Conservation (phyloP, 352 stramenopile genomes). For the Phytophthora cryptogea region DNA sequence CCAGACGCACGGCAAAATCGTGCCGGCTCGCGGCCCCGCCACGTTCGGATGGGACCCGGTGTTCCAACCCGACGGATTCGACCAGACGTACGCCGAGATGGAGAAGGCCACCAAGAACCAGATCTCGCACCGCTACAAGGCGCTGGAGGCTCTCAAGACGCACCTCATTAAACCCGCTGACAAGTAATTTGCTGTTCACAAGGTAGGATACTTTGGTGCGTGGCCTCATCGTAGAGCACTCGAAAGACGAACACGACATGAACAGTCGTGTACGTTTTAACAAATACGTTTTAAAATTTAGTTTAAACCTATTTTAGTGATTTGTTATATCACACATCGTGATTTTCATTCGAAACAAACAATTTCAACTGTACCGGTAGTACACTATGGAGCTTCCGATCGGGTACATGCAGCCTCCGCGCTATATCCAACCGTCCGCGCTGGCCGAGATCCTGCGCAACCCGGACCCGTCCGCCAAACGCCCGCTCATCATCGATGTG, state of each 20-base stretch:
- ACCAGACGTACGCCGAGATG: slow-evolving; percentile 91
- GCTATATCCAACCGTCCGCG: slow-evolving; percentile 54
- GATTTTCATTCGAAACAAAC: neutral
- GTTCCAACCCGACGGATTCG: slow-evolving; percentile 87
- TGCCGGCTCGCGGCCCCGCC: slow-evolving; percentile 84
- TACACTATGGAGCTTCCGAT: slow-evolving; percentile 28
- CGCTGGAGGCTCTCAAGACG: slow-evolving; percentile 65
- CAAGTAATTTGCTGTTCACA: slow-evolving; percentile 24
- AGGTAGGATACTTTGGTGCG: neutral
- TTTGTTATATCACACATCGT: slow-evolving; percentile 8
- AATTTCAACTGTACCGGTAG: no score
- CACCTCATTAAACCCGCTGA: slow-evolving; percentile 37
- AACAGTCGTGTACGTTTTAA: slow-evolving; percentile 5
- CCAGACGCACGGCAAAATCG: slow-evolving; percentile 92
- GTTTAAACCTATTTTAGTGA: neutral
- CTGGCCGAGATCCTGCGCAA: slow-evolving; percentile 62
- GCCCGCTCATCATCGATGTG: slow-evolving; percentile 74
- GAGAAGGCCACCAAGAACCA: slow-evolving; percentile 90
- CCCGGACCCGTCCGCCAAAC: slow-evolving; percentile 25
- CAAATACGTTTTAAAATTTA: neutral
- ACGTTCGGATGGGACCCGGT: slow-evolving; percentile 93
- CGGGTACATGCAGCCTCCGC: slow-evolving; percentile 40
- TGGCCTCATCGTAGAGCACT: slow-evolving; percentile 8
- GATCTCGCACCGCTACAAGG: slow-evolving; percentile 91
- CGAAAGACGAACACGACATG: slow-evolving; percentile 7